These are phyloP conservation scores for Ophiostoma ulmi DNA, from an alignment of 2,329 filamentous ascomycete species.

Conservation along the genomic window DNA sequence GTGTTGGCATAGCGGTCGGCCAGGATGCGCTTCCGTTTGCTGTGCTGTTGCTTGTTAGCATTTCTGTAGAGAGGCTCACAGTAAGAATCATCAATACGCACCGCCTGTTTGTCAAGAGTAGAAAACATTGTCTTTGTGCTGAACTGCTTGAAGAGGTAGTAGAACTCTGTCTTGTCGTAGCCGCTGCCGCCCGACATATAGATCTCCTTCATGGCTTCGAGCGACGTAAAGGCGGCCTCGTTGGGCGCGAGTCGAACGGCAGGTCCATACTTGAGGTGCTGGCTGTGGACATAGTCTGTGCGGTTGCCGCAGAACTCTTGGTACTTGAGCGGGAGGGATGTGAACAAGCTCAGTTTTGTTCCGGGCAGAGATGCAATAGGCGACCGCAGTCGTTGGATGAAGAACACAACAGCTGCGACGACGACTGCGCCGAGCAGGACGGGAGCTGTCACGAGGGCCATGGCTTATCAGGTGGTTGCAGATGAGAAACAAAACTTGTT, in stretches of 20 bases:
- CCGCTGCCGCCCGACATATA: constrained; percentile 58
- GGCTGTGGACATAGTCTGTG: constrained; percentile 49
- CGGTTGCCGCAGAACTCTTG: constrained; percentile 51
- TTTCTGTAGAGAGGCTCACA: not conserved
- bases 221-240: constrained; percentile 55
- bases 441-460: constrained; percentile 15
- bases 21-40: constrained; percentile 55
- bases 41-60: constrained; percentile 43
- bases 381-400: constrained; percentile 30
- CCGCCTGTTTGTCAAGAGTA: constrained; percentile 44
- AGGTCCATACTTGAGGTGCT: constrained; percentile 53
- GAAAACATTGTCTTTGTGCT: constrained; percentile 54
- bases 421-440: constrained; percentile 13
- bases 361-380: constrained; percentile 44
- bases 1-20: constrained; percentile 64
- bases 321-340: constrained; percentile 48
- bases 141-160: constrained; percentile 55
- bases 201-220: constrained; percentile 55
- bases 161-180: constrained; percentile 62
- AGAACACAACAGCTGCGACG: constrained; percentile 14
- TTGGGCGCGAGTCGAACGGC: constrained; percentile 53
- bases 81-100: not conserved
- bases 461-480: not conserved
- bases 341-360: constrained; percentile 45
- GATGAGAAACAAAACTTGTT: not conserved